phyloP scores from a whole-genome alignment of 1,284 basidiomycete species.

The Puccinia triticina region DNA sequence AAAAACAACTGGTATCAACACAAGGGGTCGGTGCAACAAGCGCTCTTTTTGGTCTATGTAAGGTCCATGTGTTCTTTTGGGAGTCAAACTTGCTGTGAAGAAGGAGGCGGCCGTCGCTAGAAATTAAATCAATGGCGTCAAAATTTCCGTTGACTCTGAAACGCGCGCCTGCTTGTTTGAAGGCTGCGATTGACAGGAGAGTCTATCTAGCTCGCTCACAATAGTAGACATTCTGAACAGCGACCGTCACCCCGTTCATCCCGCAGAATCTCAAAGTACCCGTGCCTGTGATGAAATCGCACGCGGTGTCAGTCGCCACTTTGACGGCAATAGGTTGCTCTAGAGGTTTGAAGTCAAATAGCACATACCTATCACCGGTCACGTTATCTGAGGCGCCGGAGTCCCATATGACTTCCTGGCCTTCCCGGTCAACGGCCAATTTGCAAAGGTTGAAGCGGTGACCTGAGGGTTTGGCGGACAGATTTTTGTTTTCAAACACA shows the following conservation, averaged over 20 bases:
- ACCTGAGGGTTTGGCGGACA: no score
- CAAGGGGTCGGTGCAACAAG: no score
- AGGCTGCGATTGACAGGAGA: neutral
- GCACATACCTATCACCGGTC: neutral
- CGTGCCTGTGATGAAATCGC: no score
- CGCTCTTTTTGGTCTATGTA: neutral
- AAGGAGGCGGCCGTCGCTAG: neutral
- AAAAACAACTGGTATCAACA: no score
- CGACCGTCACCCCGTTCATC: neutral
- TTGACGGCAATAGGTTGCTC: neutral
- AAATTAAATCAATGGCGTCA: neutral
- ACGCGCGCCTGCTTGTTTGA: neutral
- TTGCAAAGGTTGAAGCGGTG: no score
- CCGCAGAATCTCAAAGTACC: neutral
- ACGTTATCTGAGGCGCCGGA: constrained; percentile 6
- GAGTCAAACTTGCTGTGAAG: neutral
- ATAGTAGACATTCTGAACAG: neutral
- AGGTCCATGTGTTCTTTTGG: neutral
- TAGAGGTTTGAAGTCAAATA: neutral
- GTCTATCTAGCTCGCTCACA: constrained; percentile 21
- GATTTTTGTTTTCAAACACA: neutral
- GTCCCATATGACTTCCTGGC: constrained; percentile 19
- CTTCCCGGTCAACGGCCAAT: no score
- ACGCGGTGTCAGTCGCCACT: constrained; percentile 13
- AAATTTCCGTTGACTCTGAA: neutral